These are phyloP conservation scores for Dactylella cylindrospora DNA, from an alignment of 2,329 filamentous ascomycete genomes.

Conservation along the genomic window DNA sequence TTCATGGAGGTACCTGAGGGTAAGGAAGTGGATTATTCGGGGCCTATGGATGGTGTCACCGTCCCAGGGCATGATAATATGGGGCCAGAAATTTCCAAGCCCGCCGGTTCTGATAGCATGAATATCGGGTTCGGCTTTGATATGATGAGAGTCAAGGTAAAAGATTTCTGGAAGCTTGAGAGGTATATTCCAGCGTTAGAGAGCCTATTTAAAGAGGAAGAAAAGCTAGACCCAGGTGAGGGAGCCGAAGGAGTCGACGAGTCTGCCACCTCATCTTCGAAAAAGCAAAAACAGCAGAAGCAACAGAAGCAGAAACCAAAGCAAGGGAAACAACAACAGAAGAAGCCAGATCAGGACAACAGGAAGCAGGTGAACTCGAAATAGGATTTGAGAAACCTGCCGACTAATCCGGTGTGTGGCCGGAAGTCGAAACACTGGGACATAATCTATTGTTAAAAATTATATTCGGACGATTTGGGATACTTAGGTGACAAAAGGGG, in stretches of 20 bases:
- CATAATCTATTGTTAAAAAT: no score
- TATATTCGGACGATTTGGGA: no score
- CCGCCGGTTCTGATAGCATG: conserved; percentile 54
- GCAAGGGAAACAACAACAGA: conserved; percentile 17
- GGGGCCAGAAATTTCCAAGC: conserved; percentile 25
- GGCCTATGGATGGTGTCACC: not conserved
- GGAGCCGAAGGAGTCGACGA: conserved; percentile 44
- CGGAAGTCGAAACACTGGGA: no score
- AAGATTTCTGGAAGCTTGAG: conserved; percentile 68
- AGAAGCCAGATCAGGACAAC: conserved; percentile 19
- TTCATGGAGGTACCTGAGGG: conserved; percentile 46
- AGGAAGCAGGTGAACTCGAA: no score
- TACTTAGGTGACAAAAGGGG: no score
- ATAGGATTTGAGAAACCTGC: no score
- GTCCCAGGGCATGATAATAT: conserved; percentile 4
- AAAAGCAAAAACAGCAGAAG: conserved; percentile 42
- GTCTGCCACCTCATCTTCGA: conserved; percentile 9
- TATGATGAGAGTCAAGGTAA: conserved; percentile 71
- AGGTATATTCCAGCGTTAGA: conserved; percentile 64
- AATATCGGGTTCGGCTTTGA: conserved; percentile 75
- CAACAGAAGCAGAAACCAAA: conserved; percentile 48
- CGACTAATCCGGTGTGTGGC: no score
- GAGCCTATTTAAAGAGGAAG: conserved; percentile 59
- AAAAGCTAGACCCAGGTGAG: conserved; percentile 46
- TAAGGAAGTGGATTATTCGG: conserved; percentile 2